Percentiles rank a stretch among this genome's conserved stretches.
Conservation (phyloP, 495 filamentous ascomycete genomes). For the Pyronema domesticum region DNA sequence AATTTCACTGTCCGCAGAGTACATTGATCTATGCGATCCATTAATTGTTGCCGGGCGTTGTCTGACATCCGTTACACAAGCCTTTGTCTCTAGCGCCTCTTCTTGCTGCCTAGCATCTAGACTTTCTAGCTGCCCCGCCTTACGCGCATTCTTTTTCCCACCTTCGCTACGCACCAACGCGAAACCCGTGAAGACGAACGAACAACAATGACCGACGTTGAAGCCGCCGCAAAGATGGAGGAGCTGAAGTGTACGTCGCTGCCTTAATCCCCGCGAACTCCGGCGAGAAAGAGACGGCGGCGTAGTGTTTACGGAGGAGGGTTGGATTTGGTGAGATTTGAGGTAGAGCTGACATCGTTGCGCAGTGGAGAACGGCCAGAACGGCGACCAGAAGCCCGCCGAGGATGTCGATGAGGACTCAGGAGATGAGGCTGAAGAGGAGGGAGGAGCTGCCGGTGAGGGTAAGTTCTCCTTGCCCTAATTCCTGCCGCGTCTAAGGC, state of each 20-base stretch:
- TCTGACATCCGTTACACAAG: too few relatives aligned
- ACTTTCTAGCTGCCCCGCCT: too few relatives aligned
- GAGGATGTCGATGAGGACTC: background rate
- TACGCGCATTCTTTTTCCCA: too few relatives aligned
- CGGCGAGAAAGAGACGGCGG: background rate
- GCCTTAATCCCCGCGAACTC: background rate
- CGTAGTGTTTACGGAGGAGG: background rate
- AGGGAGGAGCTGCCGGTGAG: conserved; percentile 27
- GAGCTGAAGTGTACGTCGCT: conserved; percentile 2
- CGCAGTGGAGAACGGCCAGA: background rate
- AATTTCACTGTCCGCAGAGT: too few relatives aligned
- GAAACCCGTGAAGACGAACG: too few relatives aligned
- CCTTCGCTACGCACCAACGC: too few relatives aligned
- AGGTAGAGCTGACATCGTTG: too few relatives aligned
- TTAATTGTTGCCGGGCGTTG: too few relatives aligned
- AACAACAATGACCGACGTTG: conserved; percentile 6
- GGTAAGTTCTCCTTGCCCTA: conserved; percentile 27
- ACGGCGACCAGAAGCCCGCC: background rate
- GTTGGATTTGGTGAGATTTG: background rate
- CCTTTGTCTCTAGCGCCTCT: too few relatives aligned
- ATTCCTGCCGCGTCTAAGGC: background rate
- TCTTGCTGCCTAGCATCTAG: too few relatives aligned
- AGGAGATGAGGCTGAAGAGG: conserved; percentile 31
- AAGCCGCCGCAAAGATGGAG: conserved; percentile 6
- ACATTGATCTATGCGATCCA: too few relatives aligned